Base-by-base conservation (phyloP, 345 rosid genomes). In the Euphorbia tirucalli region DNA sequence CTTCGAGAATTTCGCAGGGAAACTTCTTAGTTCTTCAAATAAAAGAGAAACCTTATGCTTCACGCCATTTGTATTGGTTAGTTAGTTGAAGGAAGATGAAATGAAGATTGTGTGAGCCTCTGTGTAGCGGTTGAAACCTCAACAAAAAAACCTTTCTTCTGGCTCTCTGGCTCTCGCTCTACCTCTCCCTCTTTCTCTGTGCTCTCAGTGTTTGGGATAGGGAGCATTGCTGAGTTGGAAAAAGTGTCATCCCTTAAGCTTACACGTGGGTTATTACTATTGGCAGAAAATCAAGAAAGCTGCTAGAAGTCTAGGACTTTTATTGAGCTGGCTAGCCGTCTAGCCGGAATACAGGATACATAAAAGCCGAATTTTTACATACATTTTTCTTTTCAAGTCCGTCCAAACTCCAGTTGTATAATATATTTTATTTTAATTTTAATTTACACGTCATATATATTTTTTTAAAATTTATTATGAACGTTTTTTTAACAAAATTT, bases 181-280 rank as follows among this genome's bases (percentile, higher is more conserved):
- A 41, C 44, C 44, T 41, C 44, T 41, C 39, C 61, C 39, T 5
- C 14, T n/a, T n/a, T 15, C 4, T 46, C 21, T 11, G 28, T 19
- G 14, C 19, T 28, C n/a, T 52, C 18, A 39, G 52, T 2, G 46
- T 71, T 32, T 60, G 61, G 49, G 70, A 55, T 63, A 72, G 69
- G 37, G 49, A n/a, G 69, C 43, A 11, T 18, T 60, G 73, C 56
- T 62, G 57, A 75, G 44, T 3, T 63, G 70, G 66, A 21, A 57
- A 37, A 13, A 39, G 61, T 71, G 68, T 71, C 78, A 69, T 75
- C 78, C 27, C 19, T 0, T 30, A 25, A 10, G 21, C 11, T 3
- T 46, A 64, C 78, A 70, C 78, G 74, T 75, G 74, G 78, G 30
- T 18, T 22, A 7, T 6, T 32, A 16, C 2, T 18, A 75, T 62